phyloP scores from a whole-genome alignment of 2,329 filamentous ascomycete species.

The Ophiostoma triangulosporum region DNA sequence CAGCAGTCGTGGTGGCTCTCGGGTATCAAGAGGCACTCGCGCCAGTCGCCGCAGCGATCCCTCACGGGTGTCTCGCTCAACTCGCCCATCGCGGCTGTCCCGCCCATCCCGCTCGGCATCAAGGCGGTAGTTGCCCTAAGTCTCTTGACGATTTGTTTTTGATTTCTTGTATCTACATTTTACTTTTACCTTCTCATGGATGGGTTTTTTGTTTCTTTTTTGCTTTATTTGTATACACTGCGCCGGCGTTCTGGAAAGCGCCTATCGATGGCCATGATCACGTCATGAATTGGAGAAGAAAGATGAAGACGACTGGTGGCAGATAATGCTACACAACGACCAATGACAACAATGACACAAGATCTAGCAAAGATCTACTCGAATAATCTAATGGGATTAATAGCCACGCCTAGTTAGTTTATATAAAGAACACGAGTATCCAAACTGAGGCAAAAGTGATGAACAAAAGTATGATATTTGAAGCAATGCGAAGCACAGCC shows the following conservation, averaged over 20 bases:
- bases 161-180: constrained; percentile 1
- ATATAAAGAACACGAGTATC: too few relatives aligned
- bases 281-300: not conserved
- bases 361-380: not conserved
- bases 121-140: constrained; percentile 1
- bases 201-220: not conserved
- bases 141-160: not conserved
- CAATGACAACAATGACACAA: not conserved
- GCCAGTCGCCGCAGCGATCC: constrained; percentile 17
- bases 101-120: constrained; percentile 3
- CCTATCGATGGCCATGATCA: not conserved
- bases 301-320: not conserved
- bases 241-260: constrained; percentile 8
- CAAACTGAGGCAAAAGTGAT: too few relatives aligned
- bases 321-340: not conserved
- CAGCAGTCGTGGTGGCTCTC: constrained; percentile 21
- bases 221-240: constrained; percentile 6
- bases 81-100: constrained; percentile 11
- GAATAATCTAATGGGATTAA: not conserved
- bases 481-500: too few relatives aligned
- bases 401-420: not conserved
- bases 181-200: constrained; percentile 1
- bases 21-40: constrained; percentile 14
- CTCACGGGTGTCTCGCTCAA: constrained; percentile 17
- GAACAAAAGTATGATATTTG: too few relatives aligned